Base-by-base conservation (phyloP, 169 alveolate species). In the Perkinsus olseni region DNA sequence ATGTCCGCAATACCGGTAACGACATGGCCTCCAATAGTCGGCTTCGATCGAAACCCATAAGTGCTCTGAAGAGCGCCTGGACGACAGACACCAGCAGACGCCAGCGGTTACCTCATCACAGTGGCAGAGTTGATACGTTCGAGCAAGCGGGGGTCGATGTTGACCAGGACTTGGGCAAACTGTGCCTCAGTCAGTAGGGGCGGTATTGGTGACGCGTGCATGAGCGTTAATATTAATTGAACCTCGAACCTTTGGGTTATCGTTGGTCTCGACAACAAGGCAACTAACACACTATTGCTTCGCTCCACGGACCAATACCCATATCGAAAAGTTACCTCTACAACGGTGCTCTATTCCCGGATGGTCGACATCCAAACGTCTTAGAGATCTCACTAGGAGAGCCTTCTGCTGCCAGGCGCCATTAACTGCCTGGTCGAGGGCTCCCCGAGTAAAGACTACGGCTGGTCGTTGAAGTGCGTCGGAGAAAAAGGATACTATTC, bases 361-460 rank as follows among this genome's bases (percentile, higher is more conserved):
- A 62, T 62, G 37, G 34, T 62, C 8, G 36, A 62, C 34, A 24
- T 62, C 82, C 82, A 62, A 28, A 21, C 82, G 82, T 24, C 82
- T 62, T 3, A 62, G 82, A 3, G 82, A 62, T 24, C 82, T 8
- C 4, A 28, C 82, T 28, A 62, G 34, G 31, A 62, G 82, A 21
- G 82, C 82, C 82, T 62, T 62, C 82, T 62, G 82, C 82, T 62
- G 82, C 82, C 82, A 62, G 28, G 82, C 82, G 17, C 82, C 82
- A 24, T 62, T 62, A 24, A 62, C 82, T 28, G 82, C 82, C 1
- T 62, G 82, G 1, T 62, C 82, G 17, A 62, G 4, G 31, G 82
- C 82, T 28, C 37, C 28, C 1, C 82, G 4, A 24, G 34, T 24
- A 3, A 13, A 21, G 28, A 28, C 82, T 3, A 62, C 34, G 31